phyloP scores from a whole-genome alignment of 805 yeast species.

The Ogataea degrootiae region DNA sequence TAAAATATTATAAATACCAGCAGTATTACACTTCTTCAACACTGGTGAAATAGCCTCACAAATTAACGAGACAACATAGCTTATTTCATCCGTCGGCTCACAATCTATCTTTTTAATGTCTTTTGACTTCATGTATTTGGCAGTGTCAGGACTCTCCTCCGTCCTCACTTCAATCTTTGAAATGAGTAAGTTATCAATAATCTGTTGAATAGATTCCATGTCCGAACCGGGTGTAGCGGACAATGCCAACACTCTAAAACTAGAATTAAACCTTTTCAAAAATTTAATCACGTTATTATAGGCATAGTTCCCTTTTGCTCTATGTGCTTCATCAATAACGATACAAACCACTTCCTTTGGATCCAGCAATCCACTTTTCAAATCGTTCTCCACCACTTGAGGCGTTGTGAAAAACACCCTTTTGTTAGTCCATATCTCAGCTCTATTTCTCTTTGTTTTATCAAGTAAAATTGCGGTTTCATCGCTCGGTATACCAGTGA shows the following conservation, averaged over 20 bases:
- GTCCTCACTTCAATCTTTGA: slow-evolving; percentile 82
- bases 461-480: slow-evolving; percentile 73
- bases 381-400: slow-evolving; percentile 90
- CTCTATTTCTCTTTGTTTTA: slow-evolving; percentile 53
- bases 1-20: slow-evolving; percentile 56
- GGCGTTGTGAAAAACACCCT: slow-evolving; percentile 93
- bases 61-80: slow-evolving; percentile 48
- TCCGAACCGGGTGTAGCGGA: slow-evolving; percentile 96
- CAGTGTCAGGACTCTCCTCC: slow-evolving; percentile 75
- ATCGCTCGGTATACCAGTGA: slow-evolving; percentile 74
- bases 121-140: slow-evolving; percentile 70
- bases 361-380: slow-evolving; percentile 65
- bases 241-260: slow-evolving; percentile 74
- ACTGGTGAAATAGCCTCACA: slow-evolving; percentile 66
- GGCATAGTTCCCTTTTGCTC: slow-evolving; percentile 87
- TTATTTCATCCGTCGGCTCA: slow-evolving; percentile 48
- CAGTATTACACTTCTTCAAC: slow-evolving; percentile 56
- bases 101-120: slow-evolving; percentile 57
- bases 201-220: slow-evolving; percentile 81
- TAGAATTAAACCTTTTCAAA: slow-evolving; percentile 54
- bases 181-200: slow-evolving; percentile 67
- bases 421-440: slow-evolving; percentile 69
- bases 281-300: slow-evolving; percentile 78
- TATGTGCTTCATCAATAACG: slow-evolving; percentile 93
- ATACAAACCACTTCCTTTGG: slow-evolving; percentile 72